A percentile compares a stretch with the other conserved stretches of the same genome.
Conservation (phyloP, 768 basidiomycete genomes). For the Fomitopsis serialis region DNA sequence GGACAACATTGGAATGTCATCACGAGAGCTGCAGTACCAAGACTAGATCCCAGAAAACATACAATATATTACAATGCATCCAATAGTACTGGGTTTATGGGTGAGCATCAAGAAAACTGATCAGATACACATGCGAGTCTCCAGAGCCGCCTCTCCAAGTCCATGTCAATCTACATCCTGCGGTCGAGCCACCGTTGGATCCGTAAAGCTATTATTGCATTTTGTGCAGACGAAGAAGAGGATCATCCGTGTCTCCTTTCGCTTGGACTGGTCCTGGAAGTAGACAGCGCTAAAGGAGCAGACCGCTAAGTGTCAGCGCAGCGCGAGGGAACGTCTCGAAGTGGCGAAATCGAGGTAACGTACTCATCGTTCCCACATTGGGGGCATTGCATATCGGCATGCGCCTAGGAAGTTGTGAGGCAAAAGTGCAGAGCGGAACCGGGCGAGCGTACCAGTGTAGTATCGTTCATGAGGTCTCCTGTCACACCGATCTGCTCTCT, state of each 20-base stretch:
- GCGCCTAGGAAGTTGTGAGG: conserved; percentile 45
- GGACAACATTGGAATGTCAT: too few relatives aligned
- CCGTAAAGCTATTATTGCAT: conserved; percentile 71
- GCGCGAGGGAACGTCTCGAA: too few relatives aligned
- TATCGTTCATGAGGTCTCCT: conserved; percentile 80
- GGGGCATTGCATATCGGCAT: conserved; percentile 81
- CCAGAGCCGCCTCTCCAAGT: too few relatives aligned
- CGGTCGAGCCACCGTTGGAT: conserved; percentile 37
- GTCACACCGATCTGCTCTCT: conserved; percentile 95
- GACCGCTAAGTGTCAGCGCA: neutral
- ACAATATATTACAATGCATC: too few relatives aligned
- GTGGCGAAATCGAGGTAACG: conserved; percentile 22
- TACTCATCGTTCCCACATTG: conserved; percentile 80
- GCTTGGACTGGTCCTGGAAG: conserved; percentile 96
- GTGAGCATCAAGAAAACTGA: too few relatives aligned
- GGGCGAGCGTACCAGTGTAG: conserved; percentile 62
- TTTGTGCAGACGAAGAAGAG: conserved; percentile 87
- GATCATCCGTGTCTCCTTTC: conserved; percentile 93
- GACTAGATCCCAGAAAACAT: too few relatives aligned
- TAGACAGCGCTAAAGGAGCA: conserved; percentile 68
- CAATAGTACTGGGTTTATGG: too few relatives aligned
- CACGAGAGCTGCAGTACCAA: too few relatives aligned
- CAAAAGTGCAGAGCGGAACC: neutral
- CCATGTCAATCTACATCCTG: conserved; percentile 1
- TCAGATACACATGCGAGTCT: too few relatives aligned